phyloP scores from a whole-genome alignment of 2,329 filamentous ascomycete genomes.

The Ascochyta koolunga region DNA sequence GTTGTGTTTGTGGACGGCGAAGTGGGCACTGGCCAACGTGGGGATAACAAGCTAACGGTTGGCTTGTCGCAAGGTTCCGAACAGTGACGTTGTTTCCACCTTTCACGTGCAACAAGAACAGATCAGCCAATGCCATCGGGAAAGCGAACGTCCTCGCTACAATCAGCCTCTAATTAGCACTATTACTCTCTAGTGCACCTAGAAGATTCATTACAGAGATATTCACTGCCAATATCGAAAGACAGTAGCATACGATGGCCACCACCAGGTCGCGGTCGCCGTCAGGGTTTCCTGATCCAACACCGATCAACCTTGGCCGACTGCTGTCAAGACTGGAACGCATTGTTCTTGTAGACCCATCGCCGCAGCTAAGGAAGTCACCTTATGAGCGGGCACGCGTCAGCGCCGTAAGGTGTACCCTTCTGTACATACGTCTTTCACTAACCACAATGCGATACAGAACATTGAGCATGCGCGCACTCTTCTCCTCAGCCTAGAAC shows the following conservation, averaged over 20 bases:
- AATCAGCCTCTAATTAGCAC: not conserved
- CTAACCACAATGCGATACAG: constrained; percentile 47
- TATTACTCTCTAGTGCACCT: not conserved
- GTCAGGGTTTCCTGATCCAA: constrained; percentile 32
- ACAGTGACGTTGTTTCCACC: constrained; percentile 12
- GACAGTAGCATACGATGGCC: constrained; percentile 20
- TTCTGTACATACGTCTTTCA: not conserved
- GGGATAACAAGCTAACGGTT: not conserved
- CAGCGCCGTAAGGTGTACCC: constrained; percentile 55
- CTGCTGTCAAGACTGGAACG: constrained; percentile 71
- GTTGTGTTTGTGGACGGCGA: not conserved
- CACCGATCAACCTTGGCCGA: constrained; percentile 62
- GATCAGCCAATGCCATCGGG: not conserved
- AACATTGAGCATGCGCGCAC: constrained; percentile 75
- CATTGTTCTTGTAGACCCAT: constrained; percentile 66
- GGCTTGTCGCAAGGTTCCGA: not conserved
- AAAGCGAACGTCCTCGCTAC: too few species aligned
- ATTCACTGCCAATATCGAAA: not conserved
- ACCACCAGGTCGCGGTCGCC: constrained; percentile 28
- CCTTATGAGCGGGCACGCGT: constrained; percentile 70
- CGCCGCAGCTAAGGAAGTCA: constrained; percentile 64
- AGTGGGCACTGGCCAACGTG: not conserved
- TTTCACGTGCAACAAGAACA: not conserved
- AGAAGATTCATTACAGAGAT: too few species aligned
- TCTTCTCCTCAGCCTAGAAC: constrained; percentile 73